Evolutionary conservation across 2,329 filamentous ascomycete genomes (phyloP), one percentile per base, ranked within the genome.

Genomic region (Cercospora citrullina): DNA sequence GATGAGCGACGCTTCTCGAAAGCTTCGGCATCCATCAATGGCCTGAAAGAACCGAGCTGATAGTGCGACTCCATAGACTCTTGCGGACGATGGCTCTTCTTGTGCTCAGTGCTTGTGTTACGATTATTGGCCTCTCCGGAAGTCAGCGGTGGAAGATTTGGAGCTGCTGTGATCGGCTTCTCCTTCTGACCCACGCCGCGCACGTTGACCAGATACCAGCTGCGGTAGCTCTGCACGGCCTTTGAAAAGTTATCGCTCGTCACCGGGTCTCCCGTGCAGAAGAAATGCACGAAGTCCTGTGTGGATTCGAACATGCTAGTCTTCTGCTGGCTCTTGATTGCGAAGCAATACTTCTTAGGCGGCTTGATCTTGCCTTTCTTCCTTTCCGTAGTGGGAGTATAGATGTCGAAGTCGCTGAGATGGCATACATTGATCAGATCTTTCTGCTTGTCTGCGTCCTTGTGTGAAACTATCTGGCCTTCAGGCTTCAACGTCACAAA

Each of bases 251-350:
- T 81, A n/a, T 86, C 84, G 0, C 91, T 92, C 0, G 89, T 79
- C 1, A 82, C 78, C 5, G 85, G 81, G 73, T 97, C 92, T 55
- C 92, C 92, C 1, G 91, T 92, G 67, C 88, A 90, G 81, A 98
- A 96, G 80, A 94, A 97, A 76, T 98, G 94, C 3, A 96, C 91
- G 76, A 93, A 98, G 73, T 94, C 94, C 62, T 91, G 89, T 3
- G 90, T 91, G 64, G 90, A 90, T 64, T 93, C 82, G 75, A 97
- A 97, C 75, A 96, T 89, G 67, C 87, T 89, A 0, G 90, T 90
- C 79, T 94, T 96, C 76, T 97, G 90, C 81, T 97, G 93, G 73
- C 92, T 96, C 80, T 97, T 97, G 73, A 98, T 86, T 0, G 93
- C 94, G 75, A 91, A 94, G 80, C 92, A 96, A 72, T 89, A 85